Base-by-base conservation (phyloP, 108 stramenopile genomes). In the Skeletonema costatum region DNA sequence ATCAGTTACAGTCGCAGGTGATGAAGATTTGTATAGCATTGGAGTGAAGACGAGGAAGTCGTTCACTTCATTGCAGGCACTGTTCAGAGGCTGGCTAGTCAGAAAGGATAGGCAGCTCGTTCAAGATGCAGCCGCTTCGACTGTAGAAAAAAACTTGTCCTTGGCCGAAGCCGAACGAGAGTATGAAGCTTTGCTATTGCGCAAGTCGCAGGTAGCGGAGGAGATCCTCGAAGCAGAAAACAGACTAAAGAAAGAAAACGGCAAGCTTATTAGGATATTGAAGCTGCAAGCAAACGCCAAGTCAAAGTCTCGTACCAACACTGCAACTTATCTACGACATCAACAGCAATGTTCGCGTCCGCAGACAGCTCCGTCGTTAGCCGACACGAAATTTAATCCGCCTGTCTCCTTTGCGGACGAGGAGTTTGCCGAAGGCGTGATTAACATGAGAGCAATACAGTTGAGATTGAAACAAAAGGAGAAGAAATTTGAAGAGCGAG, bases 21-120 rank as follows among this genome's bases (percentile, higher is more conserved):
- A 80, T 62, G 66, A 16, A 13, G 42, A 39, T 14, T 50, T 74
- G 58, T 74, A 79, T 56, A 74, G 68, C 39, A 60, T 38, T 36
- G 78, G 66, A 11, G 78, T 74, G 32, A 39, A 42, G 17, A 80
- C 78, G 32, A 67, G 78, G 32, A 65, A 39, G 9, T 56, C 53
- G 48, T 38, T 74, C 2, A 38, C 21, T 30, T n/a, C 11, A 2
- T 16, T 74, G 9, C 78, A 80, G 60, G 73, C 73, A 32, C n/a
- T 44, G 4, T 73, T 32, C 30, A 19, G 73, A 50, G 78, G 78
- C 3, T 64, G 73, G 66, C 17, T 41, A 42, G 65, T 68, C 5
- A 44, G 73, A 74, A 70, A 8, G 60, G 35, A 66, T 16, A 64
- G 1, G 31, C 38, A 61, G 21, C 19, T 29, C 31, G 56, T 3